Conservation (phyloP, 2,329 filamentous ascomycete species). For the Diaporthe eres region DNA sequence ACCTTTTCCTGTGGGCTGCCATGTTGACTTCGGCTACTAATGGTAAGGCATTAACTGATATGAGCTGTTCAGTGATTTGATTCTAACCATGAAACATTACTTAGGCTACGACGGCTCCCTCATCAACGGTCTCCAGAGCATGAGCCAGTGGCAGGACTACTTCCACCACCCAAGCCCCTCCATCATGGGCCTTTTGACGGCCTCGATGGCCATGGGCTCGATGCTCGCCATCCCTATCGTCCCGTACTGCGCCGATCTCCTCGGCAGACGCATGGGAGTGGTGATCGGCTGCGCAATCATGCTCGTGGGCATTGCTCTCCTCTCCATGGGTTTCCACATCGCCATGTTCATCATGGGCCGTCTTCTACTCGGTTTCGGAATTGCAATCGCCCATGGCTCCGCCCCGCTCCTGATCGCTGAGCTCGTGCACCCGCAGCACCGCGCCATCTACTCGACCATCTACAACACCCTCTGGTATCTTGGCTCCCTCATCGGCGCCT, state of each 20-base stretch:
- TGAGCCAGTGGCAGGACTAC: slow-evolving; percentile 57
- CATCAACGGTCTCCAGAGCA: slow-evolving; percentile 62
- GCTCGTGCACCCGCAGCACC: slow-evolving; percentile 56
- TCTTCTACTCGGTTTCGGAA: slow-evolving; percentile 54
- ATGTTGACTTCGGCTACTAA: slow-evolving; percentile 54
- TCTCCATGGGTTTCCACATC: slow-evolving; percentile 54
- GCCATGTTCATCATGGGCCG: slow-evolving; percentile 57
- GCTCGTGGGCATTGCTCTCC: slow-evolving; percentile 57
- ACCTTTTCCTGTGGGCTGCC: slow-evolving; percentile 52
- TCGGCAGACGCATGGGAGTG: slow-evolving; percentile 61
- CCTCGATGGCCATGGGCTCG: slow-evolving; percentile 61
- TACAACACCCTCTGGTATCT: slow-evolving; percentile 50
- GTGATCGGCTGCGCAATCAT: slow-evolving; percentile 59
- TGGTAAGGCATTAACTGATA: slow-evolving; percentile 44
- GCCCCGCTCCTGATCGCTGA: slow-evolving; percentile 50
- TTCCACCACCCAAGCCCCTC: slow-evolving; percentile 52
- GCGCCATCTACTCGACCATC: slow-evolving; percentile 50
- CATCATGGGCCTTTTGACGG: slow-evolving; percentile 57
- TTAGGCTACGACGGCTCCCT: slow-evolving; percentile 59
- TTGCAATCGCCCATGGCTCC: slow-evolving; percentile 44
- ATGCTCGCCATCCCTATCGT: slow-evolving; percentile 60
- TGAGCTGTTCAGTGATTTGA: not conserved
- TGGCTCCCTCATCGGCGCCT: slow-evolving; percentile 48
- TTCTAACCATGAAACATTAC: not conserved
- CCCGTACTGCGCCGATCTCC: slow-evolving; percentile 60